phyloP scores from a whole-genome alignment of 176 grass and related monocot species.

The Oropetium thomaeum region DNA sequence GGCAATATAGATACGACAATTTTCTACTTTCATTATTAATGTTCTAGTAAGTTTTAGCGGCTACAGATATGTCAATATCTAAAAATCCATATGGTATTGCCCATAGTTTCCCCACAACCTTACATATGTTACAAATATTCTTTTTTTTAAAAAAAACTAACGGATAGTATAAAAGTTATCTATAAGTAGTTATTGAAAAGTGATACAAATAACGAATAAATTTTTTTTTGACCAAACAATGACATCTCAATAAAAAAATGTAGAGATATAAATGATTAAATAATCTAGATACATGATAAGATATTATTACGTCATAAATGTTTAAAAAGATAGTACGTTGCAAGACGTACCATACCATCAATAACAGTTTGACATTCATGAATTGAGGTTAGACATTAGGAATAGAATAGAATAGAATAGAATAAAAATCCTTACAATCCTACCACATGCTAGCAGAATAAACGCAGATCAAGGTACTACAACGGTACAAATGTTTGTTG shows the following conservation, averaged over 20 bases:
- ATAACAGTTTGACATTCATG: neutral
- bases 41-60: neutral
- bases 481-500: slow-evolving; percentile 17
- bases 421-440: neutral
- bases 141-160: too few relatives aligned
- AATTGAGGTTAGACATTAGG: neutral
- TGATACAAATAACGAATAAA: too few relatives aligned
- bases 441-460: slow-evolving; percentile 5
- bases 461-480: neutral
- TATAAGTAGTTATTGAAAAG: too few relatives aligned
- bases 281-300: rapidly evolving
- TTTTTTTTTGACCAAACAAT: too few relatives aligned
- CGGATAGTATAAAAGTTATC: too few relatives aligned
- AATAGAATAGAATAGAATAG: too few relatives aligned
- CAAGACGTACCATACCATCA: neutral
- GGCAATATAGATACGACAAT: neutral
- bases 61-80: neutral
- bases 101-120: too few relatives aligned
- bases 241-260: neutral
- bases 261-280: neutral
- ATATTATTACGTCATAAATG: neutral
- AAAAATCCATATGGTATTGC: too few relatives aligned
- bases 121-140: too few relatives aligned
- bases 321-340: too few relatives aligned
- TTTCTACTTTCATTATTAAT: neutral